phyloP scores from a whole-genome alignment of 2,329 filamentous ascomycete species.

The Cladosporium sp. region DNA sequence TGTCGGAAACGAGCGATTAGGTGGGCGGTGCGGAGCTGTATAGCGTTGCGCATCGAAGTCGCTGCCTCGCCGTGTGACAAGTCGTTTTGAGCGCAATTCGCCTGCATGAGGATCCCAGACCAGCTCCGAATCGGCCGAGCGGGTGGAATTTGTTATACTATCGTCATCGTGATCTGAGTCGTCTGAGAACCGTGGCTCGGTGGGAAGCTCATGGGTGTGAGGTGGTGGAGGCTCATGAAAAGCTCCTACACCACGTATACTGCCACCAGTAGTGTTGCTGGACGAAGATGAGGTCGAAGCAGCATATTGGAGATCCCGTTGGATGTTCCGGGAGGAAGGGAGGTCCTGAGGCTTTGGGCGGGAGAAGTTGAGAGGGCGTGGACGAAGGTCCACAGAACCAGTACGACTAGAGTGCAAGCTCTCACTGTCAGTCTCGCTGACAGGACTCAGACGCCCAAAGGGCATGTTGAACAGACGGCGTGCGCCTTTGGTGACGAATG shows the following conservation, averaged over 20 bases:
- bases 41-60: conserved; percentile 13
- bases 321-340: neutral
- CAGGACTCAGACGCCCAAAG: conserved; percentile 13
- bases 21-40: neutral
- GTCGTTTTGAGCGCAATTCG: conserved; percentile 13
- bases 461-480: neutral
- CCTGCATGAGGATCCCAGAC: conserved; percentile 19
- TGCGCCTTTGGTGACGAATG: neutral
- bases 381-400: conserved; percentile 15
- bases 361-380: conserved; percentile 25
- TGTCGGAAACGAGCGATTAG: neutral
- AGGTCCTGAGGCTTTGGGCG: conserved; percentile 16
- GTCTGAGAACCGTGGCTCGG: conserved; percentile 5
- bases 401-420: conserved; percentile 1
- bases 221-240: neutral
- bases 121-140: conserved; percentile 17
- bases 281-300: conserved; percentile 8
- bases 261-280: neutral
- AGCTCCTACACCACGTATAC: neutral
- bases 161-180: neutral
- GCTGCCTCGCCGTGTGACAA: neutral
- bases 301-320: conserved; percentile 1
- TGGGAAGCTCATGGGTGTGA: neutral
- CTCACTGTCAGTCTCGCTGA: conserved; percentile 11
- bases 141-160: neutral